These are phyloP conservation scores for Suhomyces coccinellae DNA, from an alignment of 1,139 yeast species.

Conservation along the genomic window DNA sequence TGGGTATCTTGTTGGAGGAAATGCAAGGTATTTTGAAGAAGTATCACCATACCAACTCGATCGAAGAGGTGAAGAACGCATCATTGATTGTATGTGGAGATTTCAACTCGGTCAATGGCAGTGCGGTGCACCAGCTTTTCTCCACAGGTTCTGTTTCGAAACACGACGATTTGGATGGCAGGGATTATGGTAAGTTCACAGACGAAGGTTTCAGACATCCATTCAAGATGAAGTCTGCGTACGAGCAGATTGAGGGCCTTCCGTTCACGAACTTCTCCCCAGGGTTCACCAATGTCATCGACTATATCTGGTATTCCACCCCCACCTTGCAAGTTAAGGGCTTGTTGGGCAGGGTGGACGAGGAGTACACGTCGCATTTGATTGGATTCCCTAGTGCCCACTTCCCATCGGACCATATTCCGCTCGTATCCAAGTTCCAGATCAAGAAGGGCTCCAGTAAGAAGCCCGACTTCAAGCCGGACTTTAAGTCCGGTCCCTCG, in stretches of 20 bases:
- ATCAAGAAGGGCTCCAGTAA: constrained; percentile 50
- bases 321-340: constrained; percentile 79
- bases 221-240: constrained; percentile 82
- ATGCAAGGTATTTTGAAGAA: constrained; percentile 63
- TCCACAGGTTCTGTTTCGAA: constrained; percentile 73
- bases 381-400: constrained; percentile 95
- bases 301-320: constrained; percentile 93
- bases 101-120: constrained; percentile 81
- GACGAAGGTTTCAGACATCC: constrained; percentile 84
- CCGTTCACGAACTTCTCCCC: constrained; percentile 96
- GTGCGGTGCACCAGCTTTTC: constrained; percentile 91
- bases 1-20: constrained; percentile 88
- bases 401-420: constrained; percentile 93
- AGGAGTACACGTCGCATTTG: constrained; percentile 68
- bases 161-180: constrained; percentile 79
- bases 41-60: constrained; percentile 45
- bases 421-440: constrained; percentile 75
- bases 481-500: constrained; percentile 51
- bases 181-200: constrained; percentile 90
- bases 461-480: constrained; percentile 52
- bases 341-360: constrained; percentile 80
- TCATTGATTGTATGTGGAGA: constrained; percentile 92
- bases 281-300: constrained; percentile 87
- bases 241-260: constrained; percentile 79
- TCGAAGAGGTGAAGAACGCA: constrained; percentile 60